Evolutionary conservation across 179 eudicot genomes (phyloP).

Genomic region (Silene vulgaris): DNA sequence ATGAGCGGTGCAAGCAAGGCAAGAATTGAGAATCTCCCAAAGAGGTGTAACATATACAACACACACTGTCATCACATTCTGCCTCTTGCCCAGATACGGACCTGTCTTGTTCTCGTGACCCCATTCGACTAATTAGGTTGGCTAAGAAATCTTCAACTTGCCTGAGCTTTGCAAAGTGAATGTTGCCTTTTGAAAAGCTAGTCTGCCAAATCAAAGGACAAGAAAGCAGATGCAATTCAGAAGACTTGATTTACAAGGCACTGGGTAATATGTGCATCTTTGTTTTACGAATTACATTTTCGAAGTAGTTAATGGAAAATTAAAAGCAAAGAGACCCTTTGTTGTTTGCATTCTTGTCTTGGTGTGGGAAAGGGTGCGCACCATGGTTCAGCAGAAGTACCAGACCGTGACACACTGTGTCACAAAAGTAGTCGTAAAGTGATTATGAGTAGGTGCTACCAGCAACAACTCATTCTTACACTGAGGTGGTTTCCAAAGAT

Average conservation of each 20-base stretch:
- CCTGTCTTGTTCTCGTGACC: slow-evolving; percentile 36
- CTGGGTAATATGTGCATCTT: neutral
- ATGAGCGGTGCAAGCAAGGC: slow-evolving; percentile 75
- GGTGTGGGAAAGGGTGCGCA: too few relatives aligned
- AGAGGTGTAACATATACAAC: slow-evolving; percentile 72
- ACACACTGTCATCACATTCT: slow-evolving; percentile 43
- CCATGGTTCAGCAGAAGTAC: too few relatives aligned
- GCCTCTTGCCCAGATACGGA: slow-evolving; percentile 36
- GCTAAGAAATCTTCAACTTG: slow-evolving; percentile 68
- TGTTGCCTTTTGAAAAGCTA: slow-evolving; percentile 37
- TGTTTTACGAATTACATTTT: neutral
- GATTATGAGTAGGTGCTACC: neutral
- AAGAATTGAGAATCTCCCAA: slow-evolving; percentile 56
- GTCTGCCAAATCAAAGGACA: slow-evolving; percentile 28
- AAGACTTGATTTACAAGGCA: slow-evolving; percentile 1
- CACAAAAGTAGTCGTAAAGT: too few relatives aligned
- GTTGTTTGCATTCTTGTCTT: too few relatives aligned
- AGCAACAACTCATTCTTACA: neutral
- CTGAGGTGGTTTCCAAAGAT: neutral
- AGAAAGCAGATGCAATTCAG: neutral
- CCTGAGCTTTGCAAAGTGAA: slow-evolving; percentile 42
- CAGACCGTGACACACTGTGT: too few relatives aligned
- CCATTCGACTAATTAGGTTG: slow-evolving; percentile 47
- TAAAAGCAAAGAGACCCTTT: neutral
- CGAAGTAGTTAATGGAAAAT: neutral